Evolutionary conservation across 1,284 basidiomycete genomes (phyloP), one percentile per base, ranked within the genome.

Genomic region (Amylostereum areolatum): DNA sequence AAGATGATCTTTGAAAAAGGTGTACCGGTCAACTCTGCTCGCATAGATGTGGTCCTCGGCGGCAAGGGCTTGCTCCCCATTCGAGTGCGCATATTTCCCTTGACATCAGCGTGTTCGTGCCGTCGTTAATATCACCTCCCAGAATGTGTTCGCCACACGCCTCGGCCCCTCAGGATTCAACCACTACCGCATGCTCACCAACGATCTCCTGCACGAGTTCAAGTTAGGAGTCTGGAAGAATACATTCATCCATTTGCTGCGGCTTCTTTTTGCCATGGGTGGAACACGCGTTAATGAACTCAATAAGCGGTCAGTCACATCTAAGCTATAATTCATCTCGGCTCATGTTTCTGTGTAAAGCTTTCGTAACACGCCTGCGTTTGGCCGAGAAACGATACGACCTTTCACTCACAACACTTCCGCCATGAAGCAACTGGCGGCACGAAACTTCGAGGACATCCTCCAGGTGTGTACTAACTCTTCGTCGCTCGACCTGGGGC

Each of bases 401-500:
- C 44, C 48, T 8, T 68, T 68, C 47, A 10, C 49, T 7, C 48
- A 51, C 18, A 66, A 68, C 54, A 57, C 56, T 1, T 62, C 62
- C 1, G 59, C 55, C 11, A 62, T 67, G 60, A 66, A 63, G 46
- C 61, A 65, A 45, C 32, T 68, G 2, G 65, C 64, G 0, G 66
- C 60, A 2, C 45, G 61, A 1, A 59, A 68, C 51, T 70, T 61
- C 44, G 65, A 69, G 45, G 64, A 69, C 47, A 33, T 68, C 6
- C 54, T 69, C 39, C 62, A 67, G 59, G 65, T 64, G 41, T 33
- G 40, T 37, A 42, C 12, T 35, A n/a, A n/a, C n/a, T n/a, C n/a
- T n/a, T n/a, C n/a, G n/a, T n/a, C n/a, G n/a, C n/a, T n/a, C n/a
- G n/a, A n/a, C n/a, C n/a, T n/a, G n/a, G n/a, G n/a, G n/a, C n/a